Evolutionary conservation across 1,139 yeast genomes (phyloP).

Genomic region (Taiozyma onychis): DNA sequence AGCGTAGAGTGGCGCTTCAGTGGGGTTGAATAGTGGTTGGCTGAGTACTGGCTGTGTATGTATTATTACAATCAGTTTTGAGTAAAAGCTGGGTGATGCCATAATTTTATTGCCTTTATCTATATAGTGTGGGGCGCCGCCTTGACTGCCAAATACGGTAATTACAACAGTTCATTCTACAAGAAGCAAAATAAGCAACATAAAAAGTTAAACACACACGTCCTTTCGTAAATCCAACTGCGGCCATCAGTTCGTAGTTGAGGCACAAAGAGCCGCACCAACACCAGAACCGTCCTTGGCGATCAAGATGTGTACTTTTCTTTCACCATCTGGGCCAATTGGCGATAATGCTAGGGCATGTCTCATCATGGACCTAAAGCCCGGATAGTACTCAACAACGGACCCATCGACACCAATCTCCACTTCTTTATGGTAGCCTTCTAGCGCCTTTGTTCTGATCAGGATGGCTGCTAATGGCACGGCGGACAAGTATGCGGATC

Average conservation of each 20-base stretch:
- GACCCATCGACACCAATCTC: conserved; percentile 95
- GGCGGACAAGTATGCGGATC: conserved; percentile 84
- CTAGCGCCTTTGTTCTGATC: conserved; percentile 48
- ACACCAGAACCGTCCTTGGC: conserved; percentile 95
- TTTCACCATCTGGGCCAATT: conserved; percentile 63
- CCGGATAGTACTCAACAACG: conserved; percentile 90
- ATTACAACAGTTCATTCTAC: neutral
- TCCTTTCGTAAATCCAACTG: neutral
- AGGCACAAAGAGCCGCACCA: conserved; percentile 91
- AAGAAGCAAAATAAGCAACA: neutral
- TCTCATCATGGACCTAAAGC: conserved; percentile 67
- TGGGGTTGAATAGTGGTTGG: too few relatives aligned
- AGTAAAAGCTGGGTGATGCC: neutral
- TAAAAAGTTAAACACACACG: neutral
- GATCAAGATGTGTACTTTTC: conserved; percentile 64
- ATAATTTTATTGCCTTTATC: neutral
- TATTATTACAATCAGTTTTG: neutral
- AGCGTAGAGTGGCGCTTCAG: too few relatives aligned
- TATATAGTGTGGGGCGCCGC: neutral
- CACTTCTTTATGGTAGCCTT: conserved; percentile 56
- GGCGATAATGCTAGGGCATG: conserved; percentile 67
- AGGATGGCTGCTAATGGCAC: conserved; percentile 81
- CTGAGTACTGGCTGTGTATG: too few relatives aligned
- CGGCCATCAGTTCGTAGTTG: conserved; percentile 1
- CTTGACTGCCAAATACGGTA: neutral